Evolutionary conservation across 805 yeast species (phyloP), one percentile per base, ranked within the genome.

Genomic region (Starmerella geochares): DNA sequence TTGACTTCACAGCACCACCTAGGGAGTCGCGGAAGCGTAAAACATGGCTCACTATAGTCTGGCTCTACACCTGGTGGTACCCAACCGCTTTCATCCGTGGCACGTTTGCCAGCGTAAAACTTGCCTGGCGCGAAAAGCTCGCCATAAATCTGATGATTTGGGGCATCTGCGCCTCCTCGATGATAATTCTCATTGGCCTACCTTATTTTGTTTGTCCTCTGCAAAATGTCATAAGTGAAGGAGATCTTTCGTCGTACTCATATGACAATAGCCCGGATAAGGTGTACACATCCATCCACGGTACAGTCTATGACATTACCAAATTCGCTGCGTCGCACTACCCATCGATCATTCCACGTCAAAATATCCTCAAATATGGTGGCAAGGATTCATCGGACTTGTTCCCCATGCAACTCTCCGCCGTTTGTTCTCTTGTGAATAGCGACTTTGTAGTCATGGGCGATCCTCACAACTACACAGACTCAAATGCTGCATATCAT

Each of bases 111-210:
- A 68, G 68, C 49, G 60, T 68, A 7, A 66, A 71, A 16, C 51
- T 65, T 9, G 73, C 73, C 1, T 69, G 73, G 73, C 57, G 72
- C 19, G 73, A 69, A 47, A 69, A 69, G 56, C 52, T 69, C 20
- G 70, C 73, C 8, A 70, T 69, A 57, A 69, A 69, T 45, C 14
- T 69, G 54, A 60, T 69, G 50, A 69, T 69, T 31, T 69, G 72
- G 72, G 56, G 67, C 10, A 50, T 66, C 36, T 69, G 73, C 48
- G 61, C 54, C 3, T 58, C 57, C 8, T 55, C 62, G 39, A 63
- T 62, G 49, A 54, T 65, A 17, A 61, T 67, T 36, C 54, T 65
- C 33, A 59, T 69, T 41, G 73, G 71, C 1, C 62, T 69, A 52
- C 72, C 73, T 6, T 62, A 62, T 39, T 60, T 70, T 27, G 59